Percentiles rank a stretch among this genome's conserved stretches.
These are phyloP conservation scores for Ophiosphaerella herpotricha DNA, from an alignment of 2,329 filamentous ascomycete species.

Conservation along the genomic window DNA sequence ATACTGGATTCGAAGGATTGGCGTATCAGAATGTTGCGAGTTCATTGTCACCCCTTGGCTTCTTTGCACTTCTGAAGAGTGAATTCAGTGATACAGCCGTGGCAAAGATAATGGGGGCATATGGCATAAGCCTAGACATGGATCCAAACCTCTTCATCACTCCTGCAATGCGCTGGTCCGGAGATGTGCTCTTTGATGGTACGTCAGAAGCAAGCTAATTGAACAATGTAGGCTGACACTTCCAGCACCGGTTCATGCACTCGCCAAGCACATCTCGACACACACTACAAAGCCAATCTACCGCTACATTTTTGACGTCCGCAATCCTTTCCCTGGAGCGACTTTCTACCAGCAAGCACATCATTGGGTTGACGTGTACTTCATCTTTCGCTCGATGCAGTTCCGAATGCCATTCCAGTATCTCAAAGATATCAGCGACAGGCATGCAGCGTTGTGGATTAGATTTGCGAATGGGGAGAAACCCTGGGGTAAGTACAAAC, in stretches of 20 bases:
- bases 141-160: slow-evolving; percentile 47
- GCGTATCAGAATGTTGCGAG: not conserved
- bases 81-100: slow-evolving; percentile 15
- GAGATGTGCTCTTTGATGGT: slow-evolving; percentile 52
- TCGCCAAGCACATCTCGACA: slow-evolving; percentile 13
- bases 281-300: slow-evolving; percentile 22
- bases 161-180: slow-evolving; percentile 45
- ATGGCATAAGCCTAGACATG: slow-evolving; percentile 41
- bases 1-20: slow-evolving; percentile 1
- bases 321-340: slow-evolving; percentile 30
- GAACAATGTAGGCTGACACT: not conserved
- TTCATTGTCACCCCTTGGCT: slow-evolving; percentile 16
- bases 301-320: slow-evolving; percentile 33
- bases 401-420: slow-evolving; percentile 19
- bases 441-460: slow-evolving; percentile 27
- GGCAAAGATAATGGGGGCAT: slow-evolving; percentile 36
- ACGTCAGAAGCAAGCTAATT: not conserved
- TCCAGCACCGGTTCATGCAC: slow-evolving; percentile 20
- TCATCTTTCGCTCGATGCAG: slow-evolving; percentile 28
- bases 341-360: slow-evolving; percentile 26
- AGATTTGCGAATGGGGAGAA: slow-evolving; percentile 22
- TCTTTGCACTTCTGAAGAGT: slow-evolving; percentile 27
- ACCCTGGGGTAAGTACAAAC: slow-evolving; percentile 23
- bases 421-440: slow-evolving; percentile 23
- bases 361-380: slow-evolving; percentile 38